Percentiles rank a stretch among this genome's conserved stretches.
Evolutionary conservation across 305 asterid species (phyloP).

Genomic region (Salvia sclarea): DNA sequence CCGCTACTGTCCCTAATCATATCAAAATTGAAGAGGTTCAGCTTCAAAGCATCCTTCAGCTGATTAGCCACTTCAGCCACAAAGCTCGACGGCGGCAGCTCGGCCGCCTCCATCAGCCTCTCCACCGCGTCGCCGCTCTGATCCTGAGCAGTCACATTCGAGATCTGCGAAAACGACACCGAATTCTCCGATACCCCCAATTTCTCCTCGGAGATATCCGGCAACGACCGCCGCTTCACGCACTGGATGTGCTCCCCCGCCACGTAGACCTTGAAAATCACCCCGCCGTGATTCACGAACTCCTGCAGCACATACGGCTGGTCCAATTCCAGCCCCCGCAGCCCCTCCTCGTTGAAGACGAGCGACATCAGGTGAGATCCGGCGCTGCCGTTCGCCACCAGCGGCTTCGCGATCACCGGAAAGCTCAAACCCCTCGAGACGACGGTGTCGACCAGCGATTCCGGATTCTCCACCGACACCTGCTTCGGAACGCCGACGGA

Average conservation of each 20-base stretch:
- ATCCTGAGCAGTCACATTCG: conserved; percentile 53
- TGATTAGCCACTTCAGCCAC: conserved; percentile 60
- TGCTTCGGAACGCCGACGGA: conserved; percentile 44
- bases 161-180: conserved; percentile 74
- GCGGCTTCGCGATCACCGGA: conserved; percentile 79
- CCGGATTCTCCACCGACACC: conserved; percentile 48
- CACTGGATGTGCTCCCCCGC: conserved; percentile 70
- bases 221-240: conserved; percentile 77
- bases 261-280: conserved; percentile 83
- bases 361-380: conserved; percentile 73
- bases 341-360: conserved; percentile 58
- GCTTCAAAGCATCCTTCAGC: conserved; percentile 58
- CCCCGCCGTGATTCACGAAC: conserved; percentile 92
- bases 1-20: conserved; percentile 63
- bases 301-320: conserved; percentile 80
- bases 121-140: conserved; percentile 38
- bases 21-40: conserved; percentile 86
- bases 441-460: conserved; percentile 16
- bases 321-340: conserved; percentile 42
- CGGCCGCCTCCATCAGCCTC: conserved; percentile 51
- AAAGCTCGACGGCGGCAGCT: conserved; percentile 63
- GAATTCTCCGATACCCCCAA: conserved; percentile 30
- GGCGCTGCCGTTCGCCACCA: conserved; percentile 60
- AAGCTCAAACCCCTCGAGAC: conserved; percentile 38
- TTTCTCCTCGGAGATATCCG: conserved; percentile 53